Conservation (phyloP, 768 basidiomycete genomes). For the Leccinum subtestaceum region DNA sequence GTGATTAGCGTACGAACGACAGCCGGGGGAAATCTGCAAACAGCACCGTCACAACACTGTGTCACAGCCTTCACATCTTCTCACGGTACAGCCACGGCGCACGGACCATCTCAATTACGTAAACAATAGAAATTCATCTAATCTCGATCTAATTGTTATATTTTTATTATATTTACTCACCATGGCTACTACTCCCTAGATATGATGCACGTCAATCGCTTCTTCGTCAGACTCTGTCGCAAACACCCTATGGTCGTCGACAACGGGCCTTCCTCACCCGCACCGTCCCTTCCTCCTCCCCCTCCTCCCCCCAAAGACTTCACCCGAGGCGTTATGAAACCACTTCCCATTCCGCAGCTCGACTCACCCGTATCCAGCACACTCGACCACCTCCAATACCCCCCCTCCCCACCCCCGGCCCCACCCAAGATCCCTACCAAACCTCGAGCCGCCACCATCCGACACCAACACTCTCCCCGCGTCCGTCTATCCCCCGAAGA, state of each 20-base stretch:
- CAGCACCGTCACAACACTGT: slow-evolving; percentile 26
- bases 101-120: slow-evolving; percentile 26
- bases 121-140: background rate
- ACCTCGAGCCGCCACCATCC: background rate
- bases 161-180: background rate
- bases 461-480: slow-evolving; percentile 3
- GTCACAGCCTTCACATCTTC: slow-evolving; percentile 28
- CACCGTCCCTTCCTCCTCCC: slow-evolving; percentile 10
- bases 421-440: background rate
- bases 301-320: slow-evolving; percentile 27
- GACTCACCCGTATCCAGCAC: slow-evolving; percentile 4
- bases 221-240: slow-evolving; percentile 13
- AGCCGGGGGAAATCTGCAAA: slow-evolving; percentile 32
- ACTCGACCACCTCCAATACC: background rate
- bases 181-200: slow-evolving; percentile 6
- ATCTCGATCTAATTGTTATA: slow-evolving; percentile 9
- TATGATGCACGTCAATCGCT: background rate
- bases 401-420: slow-evolving; percentile 4
- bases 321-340: slow-evolving; percentile 11
- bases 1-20: slow-evolving; percentile 37
- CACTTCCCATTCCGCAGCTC: slow-evolving; percentile 19
- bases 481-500: slow-evolving; percentile 26
- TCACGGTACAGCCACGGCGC: slow-evolving; percentile 25
- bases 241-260: slow-evolving; percentile 9
- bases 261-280: background rate